A percentile compares a stretch with the other conserved stretches of the same genome.
Evolutionary conservation across 768 basidiomycete genomes (phyloP).

Genomic region (Auriscalpium vulgare): DNA sequence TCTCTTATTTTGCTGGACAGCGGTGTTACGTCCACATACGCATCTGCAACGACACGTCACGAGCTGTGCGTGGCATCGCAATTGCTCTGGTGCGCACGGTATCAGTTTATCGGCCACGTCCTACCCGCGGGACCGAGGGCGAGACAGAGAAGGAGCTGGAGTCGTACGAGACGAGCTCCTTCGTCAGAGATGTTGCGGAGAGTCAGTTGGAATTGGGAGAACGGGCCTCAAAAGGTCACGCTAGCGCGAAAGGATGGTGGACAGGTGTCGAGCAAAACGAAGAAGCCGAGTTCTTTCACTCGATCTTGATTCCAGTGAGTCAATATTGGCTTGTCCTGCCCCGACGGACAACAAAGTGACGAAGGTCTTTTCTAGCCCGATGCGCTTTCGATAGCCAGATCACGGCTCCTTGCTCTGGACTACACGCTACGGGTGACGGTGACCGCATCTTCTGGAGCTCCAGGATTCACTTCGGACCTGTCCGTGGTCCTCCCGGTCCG

Average conservation of each 20-base stretch:
- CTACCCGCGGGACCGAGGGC: slow-evolving; percentile 20
- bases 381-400: slow-evolving; percentile 58
- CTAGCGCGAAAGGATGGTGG: slow-evolving; percentile 88
- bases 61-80: slow-evolving; percentile 54
- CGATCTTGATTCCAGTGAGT: slow-evolving; percentile 67
- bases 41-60: slow-evolving; percentile 62
- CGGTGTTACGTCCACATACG: slow-evolving; percentile 57
- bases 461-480: slow-evolving; percentile 48
- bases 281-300: slow-evolving; percentile 55
- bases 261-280: slow-evolving; percentile 64
- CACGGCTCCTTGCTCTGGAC: slow-evolving; percentile 67
- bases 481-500: slow-evolving; percentile 65
- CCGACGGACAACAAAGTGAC: no score
- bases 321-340: no score
- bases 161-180: slow-evolving; percentile 55
- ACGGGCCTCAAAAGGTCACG: slow-evolving; percentile 54
- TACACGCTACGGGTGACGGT: slow-evolving; percentile 63
- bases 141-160: slow-evolving; percentile 36
- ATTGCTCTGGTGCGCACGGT: slow-evolving; percentile 59
- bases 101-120: slow-evolving; percentile 53
- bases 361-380: slow-evolving; percentile 40
- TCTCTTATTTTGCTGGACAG: slow-evolving; percentile 80
- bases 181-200: slow-evolving; percentile 56
- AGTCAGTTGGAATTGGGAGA: slow-evolving; percentile 60
- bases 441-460: slow-evolving; percentile 37